A percentile compares a stretch with the other conserved stretches of the same genome.
Conservation (phyloP, 257 asterid genomes). For the Ajuga chamaepitys region DNA sequence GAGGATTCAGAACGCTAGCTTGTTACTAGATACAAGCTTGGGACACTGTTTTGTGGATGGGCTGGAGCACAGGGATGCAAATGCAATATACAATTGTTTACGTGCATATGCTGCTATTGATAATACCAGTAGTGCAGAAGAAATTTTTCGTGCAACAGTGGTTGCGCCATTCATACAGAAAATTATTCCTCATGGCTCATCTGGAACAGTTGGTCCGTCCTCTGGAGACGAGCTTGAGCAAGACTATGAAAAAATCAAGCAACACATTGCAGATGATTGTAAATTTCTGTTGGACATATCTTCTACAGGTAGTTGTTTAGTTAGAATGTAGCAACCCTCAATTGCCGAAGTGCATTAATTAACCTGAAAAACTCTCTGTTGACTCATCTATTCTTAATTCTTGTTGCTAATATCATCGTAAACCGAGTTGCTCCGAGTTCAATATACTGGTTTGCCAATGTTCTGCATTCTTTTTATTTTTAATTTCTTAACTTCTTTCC, state of each 20-base stretch:
- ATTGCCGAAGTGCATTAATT: slow-evolving; percentile 9
- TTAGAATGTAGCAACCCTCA: background rate
- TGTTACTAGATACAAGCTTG: slow-evolving; percentile 71
- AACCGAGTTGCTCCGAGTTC: slow-evolving; percentile 1
- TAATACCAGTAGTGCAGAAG: slow-evolving; percentile 82
- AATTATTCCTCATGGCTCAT: slow-evolving; percentile 39
- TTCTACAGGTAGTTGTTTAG: slow-evolving; percentile 44
- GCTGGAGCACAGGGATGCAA: slow-evolving; percentile 84
- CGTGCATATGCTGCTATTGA: slow-evolving; percentile 99
- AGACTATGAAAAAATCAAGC: slow-evolving; percentile 68
- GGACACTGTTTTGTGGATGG: slow-evolving; percentile 86
- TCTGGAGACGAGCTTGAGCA: slow-evolving; percentile 72
- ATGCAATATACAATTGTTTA: slow-evolving; percentile 82
- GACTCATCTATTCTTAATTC: background rate
- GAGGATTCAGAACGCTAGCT: slow-evolving; percentile 82
- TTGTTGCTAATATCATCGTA: background rate
- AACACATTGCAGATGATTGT: slow-evolving; percentile 59
- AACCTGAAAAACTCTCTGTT: slow-evolving; percentile 1
- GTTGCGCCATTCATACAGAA: slow-evolving; percentile 68
- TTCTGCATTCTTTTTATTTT: background rate
- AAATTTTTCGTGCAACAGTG: slow-evolving; percentile 60
- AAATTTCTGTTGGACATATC: slow-evolving; percentile 88
- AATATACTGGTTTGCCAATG: background rate
- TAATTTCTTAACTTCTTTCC: background rate
- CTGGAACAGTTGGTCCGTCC: slow-evolving; percentile 39